Base-by-base conservation (phyloP, 192 early-diverging fungal genomes). In the Umbelopsis sp. region DNA sequence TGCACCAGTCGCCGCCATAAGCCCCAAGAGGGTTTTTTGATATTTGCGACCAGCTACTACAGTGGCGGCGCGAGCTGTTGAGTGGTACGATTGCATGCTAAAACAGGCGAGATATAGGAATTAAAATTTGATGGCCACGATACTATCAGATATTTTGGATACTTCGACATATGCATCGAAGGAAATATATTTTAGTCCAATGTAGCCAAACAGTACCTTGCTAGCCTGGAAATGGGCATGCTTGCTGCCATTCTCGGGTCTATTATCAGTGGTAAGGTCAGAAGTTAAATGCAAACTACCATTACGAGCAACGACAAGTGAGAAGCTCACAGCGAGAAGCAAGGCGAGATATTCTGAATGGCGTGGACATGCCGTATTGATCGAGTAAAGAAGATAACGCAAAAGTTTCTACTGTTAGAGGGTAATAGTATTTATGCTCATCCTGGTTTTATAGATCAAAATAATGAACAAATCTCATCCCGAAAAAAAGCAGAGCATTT, bases 261-360 rank as follows among this genome's bases (percentile, higher is more conserved):
- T 62, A 41, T 41, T 11, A 11, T 11, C 8, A 11, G 12, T 41
- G 38, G 38, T 11, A 6, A 41, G 38, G 38, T 41, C 12, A 41
- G 38, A 41, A 41, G 36, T 3, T 38, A 3, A 38, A 5, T 3
- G 8, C 36, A 3, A 38, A 8, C 8, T 3, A 38, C 3, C 36
- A 5, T 38, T 8, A 38, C 36, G 36, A 8, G 4, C 0, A 16
- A 32, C 29, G 54, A 11, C 16, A 32, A 10, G 31, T 20, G 26
- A 32, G 31, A 1, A 34, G 26, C 56, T 62, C 31, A 62, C 56
- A 62, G 26, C 56, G 56, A 62, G 56, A 62, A 34, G 56, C 56
- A n/a, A 62, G 56, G 11, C 56, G 56, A 32, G 56, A 36, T 26
- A 62, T 11, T 34, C 56, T 29, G 17, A 62, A 62, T 20, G 56